Percentiles rank a stretch among this genome's conserved stretches.
These are phyloP conservation scores for Parmales sp. DNA, from an alignment of 108 stramenopile genomes.

Conservation along the genomic window DNA sequence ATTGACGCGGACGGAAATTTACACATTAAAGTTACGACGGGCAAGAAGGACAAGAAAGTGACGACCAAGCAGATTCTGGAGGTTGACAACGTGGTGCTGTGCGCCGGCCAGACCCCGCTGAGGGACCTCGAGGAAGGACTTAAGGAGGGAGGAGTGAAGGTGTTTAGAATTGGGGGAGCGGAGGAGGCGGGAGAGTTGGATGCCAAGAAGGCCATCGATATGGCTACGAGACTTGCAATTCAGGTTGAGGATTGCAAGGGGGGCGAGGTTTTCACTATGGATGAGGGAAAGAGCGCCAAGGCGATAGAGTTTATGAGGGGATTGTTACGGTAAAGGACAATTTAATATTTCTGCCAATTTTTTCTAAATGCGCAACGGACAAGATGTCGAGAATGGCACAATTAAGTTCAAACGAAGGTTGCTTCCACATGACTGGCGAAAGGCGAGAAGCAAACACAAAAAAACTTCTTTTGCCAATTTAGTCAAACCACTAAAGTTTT, in stretches of 20 bases:
- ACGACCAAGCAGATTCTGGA: slow-evolving; percentile 49
- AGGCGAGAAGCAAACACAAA: too few relatives aligned
- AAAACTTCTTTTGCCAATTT: too few relatives aligned
- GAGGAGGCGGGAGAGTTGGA: slow-evolving; percentile 87
- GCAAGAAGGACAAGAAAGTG: slow-evolving; percentile 33
- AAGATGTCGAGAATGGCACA: too few relatives aligned
- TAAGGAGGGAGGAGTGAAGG: slow-evolving; percentile 26
- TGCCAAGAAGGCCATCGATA: slow-evolving; percentile 96
- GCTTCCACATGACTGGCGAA: too few relatives aligned
- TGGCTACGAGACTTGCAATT: slow-evolving; percentile 86
- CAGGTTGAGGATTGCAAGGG: slow-evolving; percentile 54
- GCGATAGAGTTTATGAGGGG: slow-evolving; percentile 10
- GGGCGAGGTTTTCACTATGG: slow-evolving; percentile 22
- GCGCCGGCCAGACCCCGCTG: slow-evolving; percentile 81
- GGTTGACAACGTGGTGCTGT: slow-evolving; percentile 86
- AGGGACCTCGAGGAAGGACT: slow-evolving; percentile 32
- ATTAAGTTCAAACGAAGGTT: too few relatives aligned
- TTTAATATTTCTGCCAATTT: too few relatives aligned
- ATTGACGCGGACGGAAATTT: slow-evolving; percentile 84
- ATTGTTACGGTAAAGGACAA: too few relatives aligned
- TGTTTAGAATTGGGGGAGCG: slow-evolving; percentile 86
- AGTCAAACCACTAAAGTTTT: too few relatives aligned
- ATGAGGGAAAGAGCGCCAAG: background rate
- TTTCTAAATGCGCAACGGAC: too few relatives aligned
- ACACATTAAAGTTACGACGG: slow-evolving; percentile 55